These are phyloP conservation scores for Chlorella sp. DNA, from an alignment of 139 green algal species.

Conservation along the genomic window DNA sequence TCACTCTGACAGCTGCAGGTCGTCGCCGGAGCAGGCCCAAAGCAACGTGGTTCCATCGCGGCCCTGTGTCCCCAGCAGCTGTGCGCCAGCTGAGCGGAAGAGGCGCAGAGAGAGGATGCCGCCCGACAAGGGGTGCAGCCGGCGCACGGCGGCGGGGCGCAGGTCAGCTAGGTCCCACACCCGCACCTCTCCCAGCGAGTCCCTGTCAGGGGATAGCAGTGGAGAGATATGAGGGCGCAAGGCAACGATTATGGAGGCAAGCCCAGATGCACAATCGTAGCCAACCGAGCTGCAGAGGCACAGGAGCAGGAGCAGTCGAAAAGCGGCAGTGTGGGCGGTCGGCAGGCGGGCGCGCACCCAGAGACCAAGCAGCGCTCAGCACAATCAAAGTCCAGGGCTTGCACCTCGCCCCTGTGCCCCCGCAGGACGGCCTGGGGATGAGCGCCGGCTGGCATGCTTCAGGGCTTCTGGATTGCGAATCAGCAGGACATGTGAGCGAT, in stretches of 20 bases:
- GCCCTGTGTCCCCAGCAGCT: conserved; percentile 49
- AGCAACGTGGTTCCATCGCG: conserved; percentile 39
- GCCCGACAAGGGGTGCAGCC: conserved; percentile 40
- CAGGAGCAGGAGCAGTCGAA: not conserved
- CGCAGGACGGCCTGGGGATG: conserved; percentile 46
- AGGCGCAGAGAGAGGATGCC: conserved; percentile 44
- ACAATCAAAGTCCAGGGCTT: conserved; percentile 53
- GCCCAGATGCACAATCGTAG: not conserved
- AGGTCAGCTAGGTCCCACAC: conserved; percentile 49
- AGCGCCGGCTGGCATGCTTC: conserved; percentile 3
- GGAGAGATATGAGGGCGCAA: not conserved
- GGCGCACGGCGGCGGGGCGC: conserved; percentile 15
- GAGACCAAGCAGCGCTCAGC: conserved; percentile 36
- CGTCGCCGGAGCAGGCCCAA: conserved; percentile 30
- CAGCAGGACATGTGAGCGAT: too few relatives aligned
- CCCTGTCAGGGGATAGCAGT: conserved; percentile 36
- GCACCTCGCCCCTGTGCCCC: conserved; percentile 53
- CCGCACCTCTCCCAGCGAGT: conserved; percentile 48
- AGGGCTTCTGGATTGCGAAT: too few relatives aligned
- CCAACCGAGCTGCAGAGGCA: not conserved
- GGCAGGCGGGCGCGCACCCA: conserved; percentile 39
- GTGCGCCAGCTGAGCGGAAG: not conserved
- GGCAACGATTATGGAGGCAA: too few relatives aligned
- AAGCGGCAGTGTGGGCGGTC: not conserved
- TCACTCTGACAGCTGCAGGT: conserved; percentile 34